phyloP scores from a whole-genome alignment of 129 eudicot genomes.

The Artemisia annua region DNA sequence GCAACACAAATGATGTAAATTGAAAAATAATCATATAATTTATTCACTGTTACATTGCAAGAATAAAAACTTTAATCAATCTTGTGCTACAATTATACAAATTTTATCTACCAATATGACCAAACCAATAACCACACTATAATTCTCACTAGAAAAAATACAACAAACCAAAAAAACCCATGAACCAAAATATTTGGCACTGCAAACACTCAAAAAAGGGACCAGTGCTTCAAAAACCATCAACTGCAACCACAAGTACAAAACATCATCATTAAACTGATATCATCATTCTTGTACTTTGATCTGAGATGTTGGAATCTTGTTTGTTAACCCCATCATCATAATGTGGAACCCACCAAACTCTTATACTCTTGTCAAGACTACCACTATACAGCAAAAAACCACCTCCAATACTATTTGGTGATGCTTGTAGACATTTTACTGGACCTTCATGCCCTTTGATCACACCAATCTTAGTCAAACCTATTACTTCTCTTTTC shows the following conservation, averaged over 20 bases:
- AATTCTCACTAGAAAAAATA: background rate
- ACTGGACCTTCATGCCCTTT: constrained; percentile 92
- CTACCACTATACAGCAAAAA: constrained; percentile 91
- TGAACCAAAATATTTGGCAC: constrained; percentile 30
- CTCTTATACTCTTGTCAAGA: constrained; percentile 80
- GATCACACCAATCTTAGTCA: constrained; percentile 61
- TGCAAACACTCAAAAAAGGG: constrained; percentile 46
- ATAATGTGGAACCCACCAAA: constrained; percentile 90
- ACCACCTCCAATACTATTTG: constrained; percentile 66
- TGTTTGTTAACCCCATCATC: constrained; percentile 24
- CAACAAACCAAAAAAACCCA: background rate
- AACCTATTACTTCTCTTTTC: constrained; percentile 59
- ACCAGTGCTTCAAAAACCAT: constrained; percentile 42
- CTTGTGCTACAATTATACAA: constrained; percentile 14
- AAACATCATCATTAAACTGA: constrained; percentile 23
- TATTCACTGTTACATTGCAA: background rate
- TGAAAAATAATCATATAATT: background rate
- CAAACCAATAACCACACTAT: constrained; percentile 3
- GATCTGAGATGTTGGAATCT: constrained; percentile 7
- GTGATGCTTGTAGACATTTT: constrained; percentile 73
- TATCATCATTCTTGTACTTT: constrained; percentile 24
- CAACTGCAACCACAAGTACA: background rate
- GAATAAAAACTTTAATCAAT: constrained; percentile 6
- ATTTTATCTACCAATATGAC: constrained; percentile 21
- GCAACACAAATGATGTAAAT: background rate